phyloP scores from a whole-genome alignment of 345 rosid genomes.

The Aurinia saxatilis region DNA sequence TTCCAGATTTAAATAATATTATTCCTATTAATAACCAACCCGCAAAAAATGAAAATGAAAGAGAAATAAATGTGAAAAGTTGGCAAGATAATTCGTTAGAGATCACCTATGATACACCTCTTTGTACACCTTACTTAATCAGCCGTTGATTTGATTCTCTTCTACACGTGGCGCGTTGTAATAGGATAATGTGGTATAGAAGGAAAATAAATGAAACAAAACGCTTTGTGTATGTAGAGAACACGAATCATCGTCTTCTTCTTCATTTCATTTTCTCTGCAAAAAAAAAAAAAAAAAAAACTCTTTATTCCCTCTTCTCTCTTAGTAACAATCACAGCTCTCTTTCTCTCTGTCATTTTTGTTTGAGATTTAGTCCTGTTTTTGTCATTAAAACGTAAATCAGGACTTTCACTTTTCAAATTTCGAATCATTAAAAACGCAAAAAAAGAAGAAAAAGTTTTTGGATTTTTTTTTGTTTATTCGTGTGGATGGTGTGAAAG shows the following conservation, averaged over 20 bases:
- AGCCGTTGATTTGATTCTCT: conserved; percentile 2
- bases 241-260: conserved; percentile 21
- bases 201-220: background rate
- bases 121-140: background rate
- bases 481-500: conserved; percentile 10
- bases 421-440: background rate
- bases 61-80: conserved; percentile 28
- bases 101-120: conserved; percentile 10
- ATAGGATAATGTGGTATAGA: background rate
- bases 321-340: conserved; percentile 5
- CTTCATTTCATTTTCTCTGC: conserved; percentile 19
- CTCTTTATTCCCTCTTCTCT: background rate
- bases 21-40: conserved; percentile 20
- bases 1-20: background rate
- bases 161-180: background rate
- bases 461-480: background rate
- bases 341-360: background rate
- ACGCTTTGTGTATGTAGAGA: conserved; percentile 11
- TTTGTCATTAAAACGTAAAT: conserved; percentile 23
- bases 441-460: background rate
- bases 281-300: background rate
- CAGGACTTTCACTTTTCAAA: background rate
- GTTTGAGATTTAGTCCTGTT: conserved; percentile 31
- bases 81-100: conserved; percentile 26
- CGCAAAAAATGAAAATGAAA: conserved; percentile 13